These are phyloP conservation scores for Trichosporon coremiiforme DNA, from an alignment of 1,284 basidiomycete species.

Conservation along the genomic window DNA sequence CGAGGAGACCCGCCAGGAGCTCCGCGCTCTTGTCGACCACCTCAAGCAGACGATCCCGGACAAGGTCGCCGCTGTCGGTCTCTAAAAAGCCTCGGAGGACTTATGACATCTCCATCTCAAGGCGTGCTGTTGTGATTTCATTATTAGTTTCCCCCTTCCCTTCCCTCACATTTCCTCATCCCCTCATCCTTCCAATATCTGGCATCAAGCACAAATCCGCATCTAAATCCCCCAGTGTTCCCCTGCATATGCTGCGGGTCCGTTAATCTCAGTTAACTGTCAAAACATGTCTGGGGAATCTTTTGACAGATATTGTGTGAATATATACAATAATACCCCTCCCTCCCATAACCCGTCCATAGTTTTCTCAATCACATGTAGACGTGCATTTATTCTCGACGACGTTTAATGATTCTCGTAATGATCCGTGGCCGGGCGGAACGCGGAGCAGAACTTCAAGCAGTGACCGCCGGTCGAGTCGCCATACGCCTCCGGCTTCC, in stretches of 20 bases:
- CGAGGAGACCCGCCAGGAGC: slow-evolving; percentile 71
- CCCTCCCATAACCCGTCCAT: slow-evolving; percentile 17
- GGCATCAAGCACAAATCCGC: slow-evolving; percentile 15
- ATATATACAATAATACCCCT: slow-evolving; percentile 18
- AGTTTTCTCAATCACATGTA: slow-evolving; percentile 16
- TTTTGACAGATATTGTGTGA: slow-evolving; percentile 19
- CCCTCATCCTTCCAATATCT: slow-evolving; percentile 6
- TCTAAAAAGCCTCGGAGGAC: slow-evolving; percentile 32
- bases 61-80: slow-evolving; percentile 53
- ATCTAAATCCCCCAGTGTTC: not conserved
- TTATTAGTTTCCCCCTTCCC: slow-evolving; percentile 1
- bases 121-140: slow-evolving; percentile 17
- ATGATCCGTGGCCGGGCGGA: not conserved
- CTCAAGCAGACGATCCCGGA: slow-evolving; percentile 62
- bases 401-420: slow-evolving; percentile 6
- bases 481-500: no score
- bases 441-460: not conserved
- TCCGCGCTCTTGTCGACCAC: slow-evolving; percentile 73
- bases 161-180: not conserved
- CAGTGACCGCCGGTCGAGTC: no score
- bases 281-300: slow-evolving; percentile 11
- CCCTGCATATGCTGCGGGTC: slow-evolving; percentile 1
- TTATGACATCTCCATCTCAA: slow-evolving; percentile 1
- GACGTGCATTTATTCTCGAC: slow-evolving; percentile 13
- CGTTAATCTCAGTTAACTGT: slow-evolving; percentile 13